A percentile compares a stretch with the other conserved stretches of the same genome.
Evolutionary conservation across 2,329 filamentous ascomycete genomes (phyloP).

Genomic region (Lasiodiplodia theobromae): DNA sequence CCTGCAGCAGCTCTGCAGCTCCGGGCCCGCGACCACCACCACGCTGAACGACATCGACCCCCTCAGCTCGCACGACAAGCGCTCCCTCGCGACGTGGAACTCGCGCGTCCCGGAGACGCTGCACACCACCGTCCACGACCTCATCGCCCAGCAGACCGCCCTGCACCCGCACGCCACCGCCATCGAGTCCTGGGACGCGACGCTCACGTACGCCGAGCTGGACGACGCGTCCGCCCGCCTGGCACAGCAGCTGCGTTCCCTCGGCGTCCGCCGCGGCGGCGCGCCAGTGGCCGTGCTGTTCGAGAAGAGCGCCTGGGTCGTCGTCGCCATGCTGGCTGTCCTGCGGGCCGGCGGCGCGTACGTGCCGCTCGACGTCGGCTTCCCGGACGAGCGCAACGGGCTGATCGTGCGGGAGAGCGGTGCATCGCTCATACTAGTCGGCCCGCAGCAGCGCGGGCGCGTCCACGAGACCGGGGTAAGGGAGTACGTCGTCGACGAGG

Average conservation of each 20-base stretch:
- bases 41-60: not conserved
- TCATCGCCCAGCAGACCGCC: conserved; percentile 51
- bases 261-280: conserved; percentile 31
- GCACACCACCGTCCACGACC: conserved; percentile 52
- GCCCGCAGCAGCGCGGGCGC: not conserved
- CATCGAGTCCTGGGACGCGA: conserved; percentile 60
- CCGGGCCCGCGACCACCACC: too few relatives aligned
- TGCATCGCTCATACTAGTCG: not conserved
- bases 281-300: conserved; percentile 7
- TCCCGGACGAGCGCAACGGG: conserved; percentile 30
- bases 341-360: conserved; percentile 39
- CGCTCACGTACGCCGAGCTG: conserved; percentile 56
- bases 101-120: too few relatives aligned
- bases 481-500: too few relatives aligned
- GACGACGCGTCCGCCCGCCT: conserved; percentile 42
- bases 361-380: conserved; percentile 39
- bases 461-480: too few relatives aligned
- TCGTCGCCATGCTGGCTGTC: conserved; percentile 46
- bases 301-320: conserved; percentile 35
- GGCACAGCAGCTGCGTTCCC: conserved; percentile 47
- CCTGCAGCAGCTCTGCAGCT: too few relatives aligned
- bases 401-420: not conserved
- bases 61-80: not conserved
- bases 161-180: conserved; percentile 51
- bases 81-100: not conserved